These are phyloP conservation scores for Venturia effusa DNA, from an alignment of 2,329 filamentous ascomycete species.

Conservation along the genomic window DNA sequence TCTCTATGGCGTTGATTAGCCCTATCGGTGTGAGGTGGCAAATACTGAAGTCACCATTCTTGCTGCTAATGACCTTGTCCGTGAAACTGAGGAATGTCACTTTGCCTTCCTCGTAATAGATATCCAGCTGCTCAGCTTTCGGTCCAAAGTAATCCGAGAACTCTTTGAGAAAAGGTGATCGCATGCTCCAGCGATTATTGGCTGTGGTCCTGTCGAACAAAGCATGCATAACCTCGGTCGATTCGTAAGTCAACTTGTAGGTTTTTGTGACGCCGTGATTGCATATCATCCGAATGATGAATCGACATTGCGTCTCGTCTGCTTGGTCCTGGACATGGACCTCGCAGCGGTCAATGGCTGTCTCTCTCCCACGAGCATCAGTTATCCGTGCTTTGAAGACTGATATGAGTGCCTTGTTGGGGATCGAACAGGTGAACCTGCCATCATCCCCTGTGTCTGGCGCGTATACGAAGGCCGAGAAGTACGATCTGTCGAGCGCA, in stretches of 20 bases:
- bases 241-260: conserved; percentile 65
- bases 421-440: conserved; percentile 63
- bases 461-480: conserved; percentile 59
- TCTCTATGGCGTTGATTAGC: conserved; percentile 37
- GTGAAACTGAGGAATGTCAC: conserved; percentile 74
- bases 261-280: conserved; percentile 71
- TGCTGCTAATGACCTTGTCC: conserved; percentile 63
- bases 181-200: conserved; percentile 61
- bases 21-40: neutral
- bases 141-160: conserved; percentile 73
- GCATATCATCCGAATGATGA: conserved; percentile 63
- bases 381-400: conserved; percentile 59
- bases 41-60: conserved; percentile 32
- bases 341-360: conserved; percentile 63
- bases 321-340: conserved; percentile 62
- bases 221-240: conserved; percentile 62
- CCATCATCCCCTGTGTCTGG: conserved; percentile 25
- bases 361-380: conserved; percentile 56
- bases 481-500: conserved; percentile 58
- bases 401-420: conserved; percentile 60
- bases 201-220: conserved; percentile 59
- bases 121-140: conserved; percentile 69
- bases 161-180: conserved; percentile 59
- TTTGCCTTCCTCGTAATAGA: conserved; percentile 58
- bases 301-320: conserved; percentile 56